Percentiles rank a stretch among this genome's conserved stretches.
Evolutionary conservation across 129 eudicot species (phyloP).

Genomic region (Arctium minus): DNA sequence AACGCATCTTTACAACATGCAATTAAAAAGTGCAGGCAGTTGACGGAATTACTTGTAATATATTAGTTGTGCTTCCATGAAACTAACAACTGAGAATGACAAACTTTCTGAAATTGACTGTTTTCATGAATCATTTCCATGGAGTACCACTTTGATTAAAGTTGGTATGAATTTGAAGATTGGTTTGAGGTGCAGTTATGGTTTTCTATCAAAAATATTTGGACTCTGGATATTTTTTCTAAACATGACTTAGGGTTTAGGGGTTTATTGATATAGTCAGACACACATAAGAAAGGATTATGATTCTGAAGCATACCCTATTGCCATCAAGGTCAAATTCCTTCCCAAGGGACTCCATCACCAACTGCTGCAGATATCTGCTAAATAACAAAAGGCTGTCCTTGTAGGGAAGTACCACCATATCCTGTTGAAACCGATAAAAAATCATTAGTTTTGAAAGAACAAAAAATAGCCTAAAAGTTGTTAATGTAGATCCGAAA

Average conservation of each 20-base stretch:
- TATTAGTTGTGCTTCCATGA: neutral
- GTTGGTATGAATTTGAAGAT: neutral
- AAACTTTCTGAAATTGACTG: neutral
- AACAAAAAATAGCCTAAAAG: neutral
- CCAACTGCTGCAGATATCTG: slow-evolving; percentile 94
- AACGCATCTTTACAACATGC: neutral
- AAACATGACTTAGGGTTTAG: neutral
- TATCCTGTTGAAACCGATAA: slow-evolving; percentile 60
- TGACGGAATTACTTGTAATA: neutral
- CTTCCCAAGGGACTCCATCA: slow-evolving; percentile 99
- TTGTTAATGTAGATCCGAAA: neutral
- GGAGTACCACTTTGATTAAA: neutral
- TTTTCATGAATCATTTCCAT: neutral
- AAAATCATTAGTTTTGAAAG: neutral
- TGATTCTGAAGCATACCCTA: slow-evolving; percentile 45
- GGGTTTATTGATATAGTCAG: neutral
- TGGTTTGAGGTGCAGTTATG: neutral
- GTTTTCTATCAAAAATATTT: too few species aligned
- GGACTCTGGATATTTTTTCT: neutral
- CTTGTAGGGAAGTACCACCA: slow-evolving; percentile 99
- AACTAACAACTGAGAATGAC: neutral
- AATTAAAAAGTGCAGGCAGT: neutral
- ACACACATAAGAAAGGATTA: neutral
- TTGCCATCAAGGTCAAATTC: slow-evolving; percentile 99
- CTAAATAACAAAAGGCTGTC: slow-evolving; percentile 92